phyloP scores from a whole-genome alignment of 169 alveolate genomes.

The Eimeria maxima region DNA sequence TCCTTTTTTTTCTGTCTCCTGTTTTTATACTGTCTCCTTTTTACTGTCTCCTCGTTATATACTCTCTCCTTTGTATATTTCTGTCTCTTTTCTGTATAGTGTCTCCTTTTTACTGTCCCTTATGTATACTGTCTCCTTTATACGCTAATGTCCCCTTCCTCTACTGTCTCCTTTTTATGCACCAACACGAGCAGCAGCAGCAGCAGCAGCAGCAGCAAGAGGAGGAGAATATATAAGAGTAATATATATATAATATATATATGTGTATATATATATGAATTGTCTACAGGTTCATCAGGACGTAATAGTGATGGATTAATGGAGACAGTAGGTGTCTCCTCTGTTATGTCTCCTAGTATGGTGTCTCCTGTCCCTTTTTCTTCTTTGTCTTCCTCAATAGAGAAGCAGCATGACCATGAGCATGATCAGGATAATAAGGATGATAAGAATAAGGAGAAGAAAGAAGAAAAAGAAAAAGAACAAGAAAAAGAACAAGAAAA shows the following conservation, averaged over 20 bases:
- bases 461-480: no score
- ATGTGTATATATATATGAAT: no score
- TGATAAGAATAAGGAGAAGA: no score
- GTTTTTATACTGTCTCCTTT: background rate
- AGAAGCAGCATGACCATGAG: constrained; percentile 55
- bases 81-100: background rate
- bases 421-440: no score
- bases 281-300: no score
- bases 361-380: no score
- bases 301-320: no score
- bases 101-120: constrained; percentile 15
- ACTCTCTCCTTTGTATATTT: background rate
- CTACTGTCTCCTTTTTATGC: background rate
- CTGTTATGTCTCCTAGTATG: no score
- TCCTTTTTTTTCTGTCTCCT: background rate
- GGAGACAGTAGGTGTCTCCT: no score
- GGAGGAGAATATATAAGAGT: background rate
- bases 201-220: constrained; percentile 33
- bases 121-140: background rate
- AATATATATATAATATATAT: background rate
- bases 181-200: constrained; percentile 10
- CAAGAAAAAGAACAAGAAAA: no score
- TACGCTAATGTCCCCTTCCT: background rate
- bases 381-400: background rate
- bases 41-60: background rate